Evolutionary conservation across 495 filamentous ascomycete species (phyloP), one percentile per base, ranked within the genome.

Genomic region (Aspergillus haitiensis): DNA sequence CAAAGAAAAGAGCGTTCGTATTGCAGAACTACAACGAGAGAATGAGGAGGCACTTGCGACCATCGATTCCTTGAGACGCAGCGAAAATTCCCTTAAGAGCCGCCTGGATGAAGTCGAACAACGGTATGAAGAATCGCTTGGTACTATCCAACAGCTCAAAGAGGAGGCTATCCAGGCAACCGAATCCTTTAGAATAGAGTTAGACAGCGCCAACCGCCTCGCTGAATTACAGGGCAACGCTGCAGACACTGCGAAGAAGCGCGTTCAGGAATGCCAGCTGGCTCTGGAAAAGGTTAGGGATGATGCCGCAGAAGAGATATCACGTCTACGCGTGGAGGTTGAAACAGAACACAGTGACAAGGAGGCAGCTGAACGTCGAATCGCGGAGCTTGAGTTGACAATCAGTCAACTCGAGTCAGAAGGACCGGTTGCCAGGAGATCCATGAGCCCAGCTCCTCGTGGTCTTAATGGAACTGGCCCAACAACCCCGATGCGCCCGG

Each of bases 1-100:
- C 56, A 98, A 97, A 65, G 94, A 99, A 70, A 98, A 97, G 80
- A 86, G 86, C 64, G 84, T 90, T 0, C 86, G 89, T 16, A 88
- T 97, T 63, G 78, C 91, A 10, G 89, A 93, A 67, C 84, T 99
- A 33, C 90, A 97, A 69, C 89, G 91, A 13, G 83, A 88, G 51
- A 90, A 93, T 62, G 93, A 97, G 56, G 93, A 98, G 63, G 84
- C 88, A 31, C 85, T 78, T 60, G 84, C 86, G 8, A 88, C 75
- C 8, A 81, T 93, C 45, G 91, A 96, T 52, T 85, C 87, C 9
- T 79, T 94, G 4, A 85, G 87, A 58, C 85, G 88, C 15, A 91
- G 84, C 45, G 91, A 96, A 70, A 87, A 91, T 56, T 82, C 83
- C 16, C 81, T 97, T 48, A 88, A 93, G 66, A 84, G 85, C 53